phyloP scores from a whole-genome alignment of 2,329 filamentous ascomycete species.

The Alternaria rosae region DNA sequence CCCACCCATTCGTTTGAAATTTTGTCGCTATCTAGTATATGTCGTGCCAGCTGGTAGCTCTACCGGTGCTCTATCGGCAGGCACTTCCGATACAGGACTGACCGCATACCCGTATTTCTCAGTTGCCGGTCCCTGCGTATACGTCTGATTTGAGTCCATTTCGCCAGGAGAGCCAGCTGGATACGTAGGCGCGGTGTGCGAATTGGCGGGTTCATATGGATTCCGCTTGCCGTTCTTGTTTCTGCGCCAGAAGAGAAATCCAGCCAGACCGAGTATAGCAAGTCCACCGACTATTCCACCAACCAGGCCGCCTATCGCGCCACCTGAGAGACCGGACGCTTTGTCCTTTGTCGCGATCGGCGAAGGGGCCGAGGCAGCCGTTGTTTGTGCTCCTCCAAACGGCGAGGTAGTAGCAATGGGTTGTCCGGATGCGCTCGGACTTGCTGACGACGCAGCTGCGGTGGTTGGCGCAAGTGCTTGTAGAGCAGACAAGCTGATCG shows the following conservation, averaged over 20 bases:
- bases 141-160: background rate
- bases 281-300: constrained; percentile 28
- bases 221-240: background rate
- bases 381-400: background rate
- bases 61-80: background rate
- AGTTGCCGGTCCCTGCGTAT: background rate
- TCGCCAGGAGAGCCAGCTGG: background rate
- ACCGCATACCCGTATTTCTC: constrained; percentile 6
- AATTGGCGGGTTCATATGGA: background rate
- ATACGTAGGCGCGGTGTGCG: background rate
- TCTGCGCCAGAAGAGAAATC: constrained; percentile 19
- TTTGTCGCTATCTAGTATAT: background rate
- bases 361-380: background rate
- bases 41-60: background rate
- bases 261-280: constrained; percentile 21
- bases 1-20: background rate
- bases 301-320: constrained; percentile 32
- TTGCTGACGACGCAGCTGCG: background rate
- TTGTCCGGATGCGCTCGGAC: background rate
- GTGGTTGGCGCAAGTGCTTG: constrained; percentile 6
- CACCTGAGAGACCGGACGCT: constrained; percentile 10
- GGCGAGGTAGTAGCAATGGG: background rate
- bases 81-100: background rate
- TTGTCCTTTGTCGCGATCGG: background rate
- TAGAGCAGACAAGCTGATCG: constrained; percentile 15